Percentiles rank a stretch among this genome's conserved stretches.
These are phyloP conservation scores for Zygosaccharomyces pseudobailii DNA, from an alignment of 1,139 yeast genomes.

Conservation along the genomic window DNA sequence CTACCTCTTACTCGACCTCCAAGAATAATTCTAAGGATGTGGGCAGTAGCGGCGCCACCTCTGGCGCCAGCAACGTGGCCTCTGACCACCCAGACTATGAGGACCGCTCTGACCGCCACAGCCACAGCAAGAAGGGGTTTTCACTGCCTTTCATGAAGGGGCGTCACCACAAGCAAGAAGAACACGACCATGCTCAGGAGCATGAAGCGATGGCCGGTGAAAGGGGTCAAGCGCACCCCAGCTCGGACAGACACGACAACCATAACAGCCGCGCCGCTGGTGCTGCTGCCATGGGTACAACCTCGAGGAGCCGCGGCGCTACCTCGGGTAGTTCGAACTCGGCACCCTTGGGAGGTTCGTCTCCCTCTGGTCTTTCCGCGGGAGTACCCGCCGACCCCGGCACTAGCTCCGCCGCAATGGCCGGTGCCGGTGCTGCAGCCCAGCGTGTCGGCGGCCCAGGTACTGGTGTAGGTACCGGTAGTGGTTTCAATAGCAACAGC, in stretches of 20 bases:
- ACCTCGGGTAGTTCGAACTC: not conserved
- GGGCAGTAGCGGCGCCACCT: not conserved
- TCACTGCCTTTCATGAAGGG: not conserved
- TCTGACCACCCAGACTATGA: not conserved
- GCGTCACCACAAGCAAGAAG: not conserved
- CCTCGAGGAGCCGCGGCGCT: not conserved
- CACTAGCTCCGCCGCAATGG: not conserved
- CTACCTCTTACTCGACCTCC: not conserved
- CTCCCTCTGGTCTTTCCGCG: not conserved
- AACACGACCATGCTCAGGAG: not conserved
- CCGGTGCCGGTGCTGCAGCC: slow-evolving; percentile 1
- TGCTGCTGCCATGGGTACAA: not conserved
- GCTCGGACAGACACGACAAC: no score
- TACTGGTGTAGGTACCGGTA: not conserved
- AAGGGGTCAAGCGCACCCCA: no score
- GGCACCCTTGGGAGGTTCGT: no score
- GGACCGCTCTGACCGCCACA: not conserved
- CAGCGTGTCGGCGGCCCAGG: slow-evolving; percentile 2
- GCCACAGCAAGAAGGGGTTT: slow-evolving; percentile 2
- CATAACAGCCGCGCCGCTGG: no score
- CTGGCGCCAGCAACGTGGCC: not conserved
- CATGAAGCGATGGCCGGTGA: no score
- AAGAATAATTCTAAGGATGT: not conserved
- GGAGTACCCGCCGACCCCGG: not conserved
- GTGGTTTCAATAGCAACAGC: not conserved